Evolutionary conservation across 2,329 filamentous ascomycete genomes (phyloP), one percentile per base, ranked within the genome.

Genomic region (Colletotrichum graminicola): DNA sequence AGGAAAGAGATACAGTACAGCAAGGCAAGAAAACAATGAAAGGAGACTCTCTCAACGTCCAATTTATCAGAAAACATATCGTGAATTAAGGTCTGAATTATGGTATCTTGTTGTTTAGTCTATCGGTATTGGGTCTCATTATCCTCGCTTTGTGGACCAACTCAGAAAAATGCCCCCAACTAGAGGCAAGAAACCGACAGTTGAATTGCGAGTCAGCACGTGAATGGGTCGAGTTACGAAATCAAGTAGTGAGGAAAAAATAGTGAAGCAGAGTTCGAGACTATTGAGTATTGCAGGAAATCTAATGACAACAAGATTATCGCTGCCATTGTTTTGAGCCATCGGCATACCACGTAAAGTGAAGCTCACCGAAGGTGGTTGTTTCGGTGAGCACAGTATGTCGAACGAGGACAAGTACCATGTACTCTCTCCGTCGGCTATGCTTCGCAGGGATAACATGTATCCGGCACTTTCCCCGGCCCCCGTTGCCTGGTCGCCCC

Each of bases 401-500:
- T 47, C n/a, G 14, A 23, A 36, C 1, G 6, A 14, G 21, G 0
- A 16, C 12, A 29, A 45, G 66, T 69, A 59, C 7, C 10, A 1
- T 23, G n/a, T 39, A 71, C 52, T 21, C n/a, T 23, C 16, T 7
- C 10, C 7, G 7, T 3, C 1, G 1, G 26, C 34, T 4, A 0
- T 5, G 1, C 11, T 41, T 39, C 1, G 49, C 64, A 11, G 36
- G 29, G 5, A 23, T 29, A 3, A 6, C 1, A 29, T 36, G 68
- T 71, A 63, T 29, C 39, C 3, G 29, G 7, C 18, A 71, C 64
- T 23, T 55, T 11, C 51, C 32, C 39, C 5, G n/a, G 18, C 41
- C n/a, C 55, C 57, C 54, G 71, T 72, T 73, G 67, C 71, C 67
- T 67, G 63, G 71, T 26, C 63, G 67, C 71, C 69, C 62, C 62